A percentile compares a stretch with the other conserved stretches of the same genome.
These are phyloP conservation scores for Trifolium fragiferum DNA, from an alignment of 306 rosid species.

Conservation along the genomic window DNA sequence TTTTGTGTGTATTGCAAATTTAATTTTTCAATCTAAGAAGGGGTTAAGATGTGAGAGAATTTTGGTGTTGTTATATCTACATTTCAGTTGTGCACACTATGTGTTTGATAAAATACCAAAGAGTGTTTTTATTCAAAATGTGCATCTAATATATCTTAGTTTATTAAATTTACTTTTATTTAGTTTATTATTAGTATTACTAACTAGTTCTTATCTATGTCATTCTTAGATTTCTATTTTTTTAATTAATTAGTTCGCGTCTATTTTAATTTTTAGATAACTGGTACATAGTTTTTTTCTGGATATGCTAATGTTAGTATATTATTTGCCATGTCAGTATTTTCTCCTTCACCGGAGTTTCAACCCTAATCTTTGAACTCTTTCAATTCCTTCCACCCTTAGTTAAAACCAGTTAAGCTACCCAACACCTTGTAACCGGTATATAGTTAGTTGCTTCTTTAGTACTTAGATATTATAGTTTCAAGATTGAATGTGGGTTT, in stretches of 20 bases:
- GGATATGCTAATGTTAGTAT: too few species aligned
- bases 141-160: too few species aligned
- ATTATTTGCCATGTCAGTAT: too few species aligned
- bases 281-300: neutral
- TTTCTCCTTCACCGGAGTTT: too few species aligned
- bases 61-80: neutral
- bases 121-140: neutral
- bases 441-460: neutral
- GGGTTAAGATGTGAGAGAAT: neutral
- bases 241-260: neutral
- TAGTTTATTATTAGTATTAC: too few species aligned
- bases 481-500: neutral
- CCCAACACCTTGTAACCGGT: too few species aligned
- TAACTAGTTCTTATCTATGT: too few species aligned
- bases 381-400: too few species aligned
- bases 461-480: neutral
- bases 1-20: neutral
- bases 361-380: too few species aligned
- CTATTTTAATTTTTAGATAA: neutral
- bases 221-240: too few species aligned
- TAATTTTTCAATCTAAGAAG: neutral
- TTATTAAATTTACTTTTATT: too few species aligned
- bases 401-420: too few species aligned
- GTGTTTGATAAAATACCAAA: neutral
- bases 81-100: neutral